Evolutionary conservation across 768 basidiomycete species (phyloP), one percentile per base, ranked within the genome.

Genomic region (Trametes meyenii): DNA sequence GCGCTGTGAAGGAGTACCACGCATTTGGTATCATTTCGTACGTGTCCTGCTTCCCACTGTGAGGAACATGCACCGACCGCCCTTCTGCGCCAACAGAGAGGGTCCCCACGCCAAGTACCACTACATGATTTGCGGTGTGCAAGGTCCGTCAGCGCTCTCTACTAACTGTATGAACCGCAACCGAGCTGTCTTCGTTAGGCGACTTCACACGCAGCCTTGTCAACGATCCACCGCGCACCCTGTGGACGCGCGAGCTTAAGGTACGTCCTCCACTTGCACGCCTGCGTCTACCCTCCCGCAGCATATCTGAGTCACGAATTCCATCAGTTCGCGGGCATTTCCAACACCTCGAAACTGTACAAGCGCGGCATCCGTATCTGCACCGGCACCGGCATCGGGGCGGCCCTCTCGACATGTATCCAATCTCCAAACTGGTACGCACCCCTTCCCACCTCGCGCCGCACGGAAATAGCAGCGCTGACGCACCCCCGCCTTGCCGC

Each of bases 181-280:
- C 35, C 63, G 79, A 62, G 13, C 43, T 45, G 21, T 45, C 21
- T 38, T 58, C 42, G n/a, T 36, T 49, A 68, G 86, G 89, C 48
- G 90, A 92, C 73, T 92, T 92, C 73, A 92, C 90, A 38, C 81
- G 79, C 56, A 79, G 85, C 56, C 83, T 92, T 21, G 87, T 92
- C 64, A 78, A 81, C 60, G 78, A 89, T 68, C 88, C 88, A 43
- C 89, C 89, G 23, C 84, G 78, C 67, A 82, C 79, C 29, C 73
- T 92, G 42, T 92, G 90, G 90, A 92, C 90, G 13, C 85, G 90
- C 51, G 82, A 92, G 73, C 76, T 92, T 33, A 92, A 92, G 86
- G 88, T 86, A 64, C 8, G 75, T 57, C 33, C 42, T 12, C n/a
- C 19, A 24, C 7, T 10, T n/a, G 21, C 42, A 45, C 50, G 44